These are phyloP conservation scores for Nicotiana otophora DNA, from an alignment of 257 asterid species.

Conservation along the genomic window DNA sequence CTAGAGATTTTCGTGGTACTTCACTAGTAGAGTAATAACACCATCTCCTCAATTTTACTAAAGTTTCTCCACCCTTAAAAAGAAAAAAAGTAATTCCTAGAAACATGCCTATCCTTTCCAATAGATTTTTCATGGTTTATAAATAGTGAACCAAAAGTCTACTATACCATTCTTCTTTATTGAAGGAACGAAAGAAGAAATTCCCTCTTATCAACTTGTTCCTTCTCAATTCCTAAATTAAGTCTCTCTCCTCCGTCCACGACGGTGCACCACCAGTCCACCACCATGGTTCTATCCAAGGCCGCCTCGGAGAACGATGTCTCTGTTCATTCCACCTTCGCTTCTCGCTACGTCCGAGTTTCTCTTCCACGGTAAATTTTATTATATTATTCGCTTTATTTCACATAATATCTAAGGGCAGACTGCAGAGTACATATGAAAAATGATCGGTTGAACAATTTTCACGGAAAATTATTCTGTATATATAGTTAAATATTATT, in stretches of 20 bases:
- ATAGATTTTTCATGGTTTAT: neutral
- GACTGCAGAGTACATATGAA: no score
- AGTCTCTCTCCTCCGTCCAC: neutral
- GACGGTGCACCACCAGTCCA: neutral
- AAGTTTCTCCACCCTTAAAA: neutral
- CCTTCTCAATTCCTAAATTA: neutral
- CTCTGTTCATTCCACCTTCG: slow-evolving; percentile 17
- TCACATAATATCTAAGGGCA: no score
- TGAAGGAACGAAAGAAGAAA: neutral
- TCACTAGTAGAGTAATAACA: neutral
- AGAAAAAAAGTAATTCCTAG: neutral
- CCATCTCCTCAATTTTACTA: neutral
- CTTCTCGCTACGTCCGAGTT: slow-evolving; percentile 16
- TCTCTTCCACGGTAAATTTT: slow-evolving; percentile 15
- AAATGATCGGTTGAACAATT: no score
- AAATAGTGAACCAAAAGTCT: neutral
- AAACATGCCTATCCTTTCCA: neutral
- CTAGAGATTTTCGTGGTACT: neutral
- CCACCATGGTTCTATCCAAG: slow-evolving; percentile 15
- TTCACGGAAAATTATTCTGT: no score
- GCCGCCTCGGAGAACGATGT: slow-evolving; percentile 7
- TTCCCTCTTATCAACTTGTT: neutral
- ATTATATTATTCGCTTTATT: no score
- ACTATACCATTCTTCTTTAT: neutral
- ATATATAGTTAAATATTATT: no score